Evolutionary conservation across 2,329 filamentous ascomycete genomes (phyloP).

Genomic region (Parafenestella ontariensis): DNA sequence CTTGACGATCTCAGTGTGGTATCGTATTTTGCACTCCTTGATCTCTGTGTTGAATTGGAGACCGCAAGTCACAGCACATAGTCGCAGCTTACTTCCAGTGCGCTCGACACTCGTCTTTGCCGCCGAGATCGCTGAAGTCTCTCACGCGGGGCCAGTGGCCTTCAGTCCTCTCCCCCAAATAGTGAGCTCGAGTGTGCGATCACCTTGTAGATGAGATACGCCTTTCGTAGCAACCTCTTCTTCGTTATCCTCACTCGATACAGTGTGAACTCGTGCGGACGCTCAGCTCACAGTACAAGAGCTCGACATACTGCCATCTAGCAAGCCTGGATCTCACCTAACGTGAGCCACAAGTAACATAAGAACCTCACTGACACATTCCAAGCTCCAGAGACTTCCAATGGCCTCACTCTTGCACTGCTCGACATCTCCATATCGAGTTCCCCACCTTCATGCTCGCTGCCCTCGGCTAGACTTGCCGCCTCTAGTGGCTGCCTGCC

Average conservation of each 20-base stretch:
- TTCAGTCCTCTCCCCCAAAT: neutral
- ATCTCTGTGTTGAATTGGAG: too few relatives aligned
- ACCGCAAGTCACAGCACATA: neutral
- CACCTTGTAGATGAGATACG: neutral
- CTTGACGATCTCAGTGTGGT: neutral
- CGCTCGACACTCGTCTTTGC: neutral
- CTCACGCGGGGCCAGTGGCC: neutral
- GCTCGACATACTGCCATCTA: neutral
- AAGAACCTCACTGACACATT: neutral
- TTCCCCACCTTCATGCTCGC: neutral
- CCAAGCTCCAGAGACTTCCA: neutral
- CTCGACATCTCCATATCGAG: neutral
- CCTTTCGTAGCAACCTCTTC: neutral
- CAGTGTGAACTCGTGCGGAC: neutral
- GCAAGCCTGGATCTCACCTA: neutral
- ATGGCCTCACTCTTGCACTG: neutral
- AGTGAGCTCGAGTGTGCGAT: neutral
- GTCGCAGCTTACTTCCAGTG: neutral
- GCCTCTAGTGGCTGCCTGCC: neutral
- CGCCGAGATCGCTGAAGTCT: neutral
- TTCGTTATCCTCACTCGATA: neutral
- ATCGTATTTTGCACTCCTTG: too few relatives aligned
- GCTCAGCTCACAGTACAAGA: neutral
- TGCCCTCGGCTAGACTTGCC: slow-evolving; percentile 12
- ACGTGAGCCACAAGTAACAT: neutral